Conservation (phyloP, 1,284 basidiomycete genomes). For the Ceraceosorus guamensis region DNA sequence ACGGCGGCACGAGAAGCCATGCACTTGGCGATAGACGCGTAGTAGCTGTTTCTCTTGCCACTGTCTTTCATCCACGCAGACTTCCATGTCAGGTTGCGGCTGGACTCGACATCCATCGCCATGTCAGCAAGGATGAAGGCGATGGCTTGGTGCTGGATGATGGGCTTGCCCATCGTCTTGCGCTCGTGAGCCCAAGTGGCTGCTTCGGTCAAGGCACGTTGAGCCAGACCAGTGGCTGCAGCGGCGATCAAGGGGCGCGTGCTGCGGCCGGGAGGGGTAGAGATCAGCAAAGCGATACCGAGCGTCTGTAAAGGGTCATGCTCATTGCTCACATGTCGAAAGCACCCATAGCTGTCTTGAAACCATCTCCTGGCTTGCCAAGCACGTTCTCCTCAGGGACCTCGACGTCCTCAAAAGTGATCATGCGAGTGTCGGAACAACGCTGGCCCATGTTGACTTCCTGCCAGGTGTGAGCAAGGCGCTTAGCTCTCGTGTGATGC, state of each 20-base stretch:
- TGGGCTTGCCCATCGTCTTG: conserved; percentile 56
- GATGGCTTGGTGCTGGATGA: conserved; percentile 56
- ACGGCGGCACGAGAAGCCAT: conserved; percentile 48
- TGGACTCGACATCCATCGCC: conserved; percentile 54
- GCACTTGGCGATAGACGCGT: conserved; percentile 56
- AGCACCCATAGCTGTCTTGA: conserved; percentile 56
- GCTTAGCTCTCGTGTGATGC: conserved; percentile 56
- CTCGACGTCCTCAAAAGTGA: conserved; percentile 55
- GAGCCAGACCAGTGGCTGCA: conserved; percentile 55
- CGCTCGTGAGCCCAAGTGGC: conserved; percentile 55
- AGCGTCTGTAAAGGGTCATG: no score
- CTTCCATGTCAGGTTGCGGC: conserved; percentile 54
- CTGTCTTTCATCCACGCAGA: conserved; percentile 54
- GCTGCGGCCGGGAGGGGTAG: no score
- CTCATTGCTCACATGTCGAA: no score
- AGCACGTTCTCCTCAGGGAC: conserved; percentile 54
- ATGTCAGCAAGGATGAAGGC: conserved; percentile 58
- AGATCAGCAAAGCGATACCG: no score
- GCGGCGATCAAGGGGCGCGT: conserved; percentile 53
- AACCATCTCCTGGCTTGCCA: conserved; percentile 55
- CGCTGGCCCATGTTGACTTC: conserved; percentile 60
- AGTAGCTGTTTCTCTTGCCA: conserved; percentile 54
- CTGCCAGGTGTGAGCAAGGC: no score
- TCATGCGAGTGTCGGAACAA: conserved; percentile 56
- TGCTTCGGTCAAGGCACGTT: conserved; percentile 55